A percentile compares a stretch with the other conserved stretches of the same genome.
Conservation (phyloP, 2,329 filamentous ascomycete species). For the Fusarium pseudoanthophilum region DNA sequence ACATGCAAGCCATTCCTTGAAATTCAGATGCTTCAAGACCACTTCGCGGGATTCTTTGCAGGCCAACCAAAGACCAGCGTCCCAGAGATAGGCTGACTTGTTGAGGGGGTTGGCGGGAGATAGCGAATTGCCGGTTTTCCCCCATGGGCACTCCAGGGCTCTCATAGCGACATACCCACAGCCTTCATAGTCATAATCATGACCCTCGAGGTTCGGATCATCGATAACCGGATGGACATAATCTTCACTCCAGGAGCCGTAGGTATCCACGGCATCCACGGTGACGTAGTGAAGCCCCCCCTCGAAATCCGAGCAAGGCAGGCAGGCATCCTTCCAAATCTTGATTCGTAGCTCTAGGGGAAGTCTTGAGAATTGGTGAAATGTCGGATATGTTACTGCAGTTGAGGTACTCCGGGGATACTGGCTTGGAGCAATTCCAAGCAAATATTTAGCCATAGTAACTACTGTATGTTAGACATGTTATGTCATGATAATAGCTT, state of each 20-base stretch:
- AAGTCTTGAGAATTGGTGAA: neutral
- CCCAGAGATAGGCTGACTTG: constrained; percentile 12
- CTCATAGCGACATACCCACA: neutral
- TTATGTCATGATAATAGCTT: neutral
- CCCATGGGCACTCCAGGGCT: neutral
- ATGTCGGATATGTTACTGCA: neutral
- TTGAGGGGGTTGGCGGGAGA: neutral
- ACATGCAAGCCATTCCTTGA: neutral
- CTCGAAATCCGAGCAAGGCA: neutral
- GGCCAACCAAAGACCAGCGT: constrained; percentile 11
- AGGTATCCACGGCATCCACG: neutral
- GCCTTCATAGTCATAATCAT: neutral
- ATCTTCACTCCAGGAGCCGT: neutral
- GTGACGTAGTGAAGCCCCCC: neutral
- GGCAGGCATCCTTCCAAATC: constrained; percentile 3
- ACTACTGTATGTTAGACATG: neutral
- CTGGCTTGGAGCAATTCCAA: neutral
- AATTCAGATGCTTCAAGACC: neutral
- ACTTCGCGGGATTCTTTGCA: constrained; percentile 5
- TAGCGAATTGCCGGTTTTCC: too few relatives aligned
- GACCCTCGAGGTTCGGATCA: neutral
- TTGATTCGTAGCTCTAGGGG: neutral
- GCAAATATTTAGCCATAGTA: neutral
- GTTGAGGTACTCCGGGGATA: neutral
- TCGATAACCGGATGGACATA: rapidly evolving